Conservation (phyloP, 345 rosid species). For the Corchorus capsularis region DNA sequence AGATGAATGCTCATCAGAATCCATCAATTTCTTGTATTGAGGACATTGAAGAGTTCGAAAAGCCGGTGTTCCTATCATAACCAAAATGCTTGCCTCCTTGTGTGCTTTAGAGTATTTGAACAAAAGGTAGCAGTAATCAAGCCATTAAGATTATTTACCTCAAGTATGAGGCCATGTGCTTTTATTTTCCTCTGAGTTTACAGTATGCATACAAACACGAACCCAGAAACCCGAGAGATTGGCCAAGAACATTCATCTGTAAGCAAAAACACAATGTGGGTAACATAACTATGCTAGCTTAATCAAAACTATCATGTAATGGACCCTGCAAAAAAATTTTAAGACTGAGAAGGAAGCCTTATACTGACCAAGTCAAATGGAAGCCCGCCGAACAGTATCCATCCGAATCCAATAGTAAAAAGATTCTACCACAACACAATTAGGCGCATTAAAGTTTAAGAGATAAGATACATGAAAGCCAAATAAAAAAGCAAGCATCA, state of each 20-base stretch:
- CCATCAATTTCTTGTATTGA: background rate
- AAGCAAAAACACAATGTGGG: constrained; percentile 11
- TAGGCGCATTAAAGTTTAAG: background rate
- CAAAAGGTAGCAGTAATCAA: background rate
- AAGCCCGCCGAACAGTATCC: constrained; percentile 68
- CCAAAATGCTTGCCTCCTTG: constrained; percentile 4
- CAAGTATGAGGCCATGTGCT: constrained; percentile 12
- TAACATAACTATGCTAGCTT: background rate
- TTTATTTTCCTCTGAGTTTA: constrained; percentile 45
- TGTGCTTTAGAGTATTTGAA: background rate
- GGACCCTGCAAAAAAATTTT: background rate
- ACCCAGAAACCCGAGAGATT: constrained; percentile 56
- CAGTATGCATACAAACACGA: constrained; percentile 60
- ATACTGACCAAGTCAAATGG: constrained; percentile 25
- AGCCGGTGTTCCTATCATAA: background rate
- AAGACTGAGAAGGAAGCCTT: background rate
- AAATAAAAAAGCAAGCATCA: background rate
- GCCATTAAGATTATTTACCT: constrained; percentile 19
- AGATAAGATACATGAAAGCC: background rate
- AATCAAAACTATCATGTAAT: background rate
- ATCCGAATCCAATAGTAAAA: constrained; percentile 69
- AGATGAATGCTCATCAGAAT: background rate
- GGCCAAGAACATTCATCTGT: constrained; percentile 59
- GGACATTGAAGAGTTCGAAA: background rate
- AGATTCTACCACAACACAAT: constrained; percentile 51